phyloP scores from a whole-genome alignment of 2,329 filamentous ascomycete species.

The Aspergillus chevalieri region DNA sequence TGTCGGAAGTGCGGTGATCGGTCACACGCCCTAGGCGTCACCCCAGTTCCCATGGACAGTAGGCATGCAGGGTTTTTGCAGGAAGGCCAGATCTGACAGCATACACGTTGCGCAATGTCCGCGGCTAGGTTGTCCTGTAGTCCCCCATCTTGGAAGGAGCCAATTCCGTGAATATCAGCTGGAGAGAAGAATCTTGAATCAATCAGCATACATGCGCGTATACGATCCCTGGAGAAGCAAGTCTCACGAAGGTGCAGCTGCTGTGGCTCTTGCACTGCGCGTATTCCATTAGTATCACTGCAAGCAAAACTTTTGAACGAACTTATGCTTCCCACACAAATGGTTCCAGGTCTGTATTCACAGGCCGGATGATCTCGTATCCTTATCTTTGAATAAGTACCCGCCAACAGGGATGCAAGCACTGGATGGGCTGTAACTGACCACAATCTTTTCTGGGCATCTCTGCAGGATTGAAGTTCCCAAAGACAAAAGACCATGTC shows the following conservation, averaged over 20 bases:
- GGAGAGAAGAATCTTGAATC: no score
- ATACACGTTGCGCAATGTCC: no score
- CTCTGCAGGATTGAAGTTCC: constrained; percentile 14
- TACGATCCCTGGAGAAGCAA: neutral
- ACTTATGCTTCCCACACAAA: constrained; percentile 11
- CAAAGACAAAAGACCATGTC: constrained; percentile 13
- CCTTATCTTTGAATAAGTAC: constrained; percentile 3
- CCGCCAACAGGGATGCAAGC: no score
- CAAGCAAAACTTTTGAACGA: neutral
- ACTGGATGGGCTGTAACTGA: neutral
- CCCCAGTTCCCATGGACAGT: no score
- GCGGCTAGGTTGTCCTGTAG: no score
- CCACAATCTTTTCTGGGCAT: constrained; percentile 1
- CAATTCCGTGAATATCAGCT: no score
- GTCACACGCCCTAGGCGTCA: no score
- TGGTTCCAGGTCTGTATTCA: constrained; percentile 6
- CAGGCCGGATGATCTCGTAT: constrained; percentile 9
- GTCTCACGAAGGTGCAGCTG: constrained; percentile 13
- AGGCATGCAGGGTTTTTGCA: no score
- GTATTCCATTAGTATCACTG: neutral
- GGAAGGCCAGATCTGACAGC: no score
- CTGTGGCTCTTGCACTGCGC: constrained; percentile 14
- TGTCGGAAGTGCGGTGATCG: no score
- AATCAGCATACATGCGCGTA: no score
- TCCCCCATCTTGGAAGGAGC: no score